Evolutionary conservation across 2,329 filamentous ascomycete genomes (phyloP), one percentile per base, ranked within the genome.

Genomic region (Sarocladium kiliense): DNA sequence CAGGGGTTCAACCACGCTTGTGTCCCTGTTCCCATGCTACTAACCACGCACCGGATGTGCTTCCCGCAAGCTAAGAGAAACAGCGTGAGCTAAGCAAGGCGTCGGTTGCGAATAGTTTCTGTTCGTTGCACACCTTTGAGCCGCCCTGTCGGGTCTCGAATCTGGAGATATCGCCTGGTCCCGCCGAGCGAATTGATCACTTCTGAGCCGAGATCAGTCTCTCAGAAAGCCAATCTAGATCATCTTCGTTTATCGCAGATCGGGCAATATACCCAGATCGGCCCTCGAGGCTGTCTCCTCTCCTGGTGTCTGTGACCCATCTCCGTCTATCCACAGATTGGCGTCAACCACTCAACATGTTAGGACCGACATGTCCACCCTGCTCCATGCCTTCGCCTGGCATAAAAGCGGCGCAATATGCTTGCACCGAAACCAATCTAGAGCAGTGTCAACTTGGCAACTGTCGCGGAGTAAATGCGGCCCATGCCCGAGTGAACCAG

Each of bases 241-340:
- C 47, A 36, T 21, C 6, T 18, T 51, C 47, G 27, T 51, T 36
- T 36, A 51, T 51, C 47, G 47, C 10, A 51, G 47, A 51, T 36
- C 30, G 27, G 12, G n/a, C 47, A 32, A 3, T 10, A 21, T 30
- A 30, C 25, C 11, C 26, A 21, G 30, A 25, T 21, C 47, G 25
- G 42, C 7, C n/a, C 6, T 11, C 37, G 18, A n/a, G n/a, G n/a
- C n/a, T n/a, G n/a, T n/a, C n/a, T n/a, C n/a, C n/a, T n/a, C n/a
- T n/a, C n/a, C n/a, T n/a, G n/a, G n/a, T 6, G 36, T 39, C 7
- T 16, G 16, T 16, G 18, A 6, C 36, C 36, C 12, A 39, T 16
- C 5, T 39, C 36, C 36, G 16, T 39, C 36, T 39, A 5, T 39
- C 36, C 36, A 39, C 36, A 39, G 5, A n/a, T 16, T n/a, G 12